phyloP scores from a whole-genome alignment of 106 monocot genomes.

The Chionographis japonica region DNA sequence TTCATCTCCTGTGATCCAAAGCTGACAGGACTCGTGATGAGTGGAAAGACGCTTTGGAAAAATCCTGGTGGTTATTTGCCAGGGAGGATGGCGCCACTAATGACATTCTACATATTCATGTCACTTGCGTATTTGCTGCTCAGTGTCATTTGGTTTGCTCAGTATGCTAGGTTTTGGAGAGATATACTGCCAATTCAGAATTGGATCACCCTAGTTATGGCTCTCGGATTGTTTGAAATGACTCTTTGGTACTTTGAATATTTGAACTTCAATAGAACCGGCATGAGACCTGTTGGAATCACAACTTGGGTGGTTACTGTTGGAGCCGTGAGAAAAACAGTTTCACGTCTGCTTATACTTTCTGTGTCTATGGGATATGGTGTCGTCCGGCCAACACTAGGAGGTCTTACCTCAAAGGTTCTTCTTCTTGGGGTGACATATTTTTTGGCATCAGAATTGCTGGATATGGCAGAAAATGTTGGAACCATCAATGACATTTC shows the following conservation, averaged over 20 bases:
- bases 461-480: slow-evolving; percentile 91
- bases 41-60: slow-evolving; percentile 88
- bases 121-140: slow-evolving; percentile 67
- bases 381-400: slow-evolving; percentile 90
- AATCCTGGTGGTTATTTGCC: slow-evolving; percentile 90
- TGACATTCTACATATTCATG: slow-evolving; percentile 87
- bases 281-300: slow-evolving; percentile 77
- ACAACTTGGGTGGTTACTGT: slow-evolving; percentile 98
- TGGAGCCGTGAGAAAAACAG: slow-evolving; percentile 75
- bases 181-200: slow-evolving; percentile 86
- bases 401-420: slow-evolving; percentile 95
- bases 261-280: slow-evolving; percentile 75
- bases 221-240: slow-evolving; percentile 93
- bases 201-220: slow-evolving; percentile 77
- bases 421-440: slow-evolving; percentile 89
- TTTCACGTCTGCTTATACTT: slow-evolving; percentile 84
- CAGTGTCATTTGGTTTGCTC: slow-evolving; percentile 61
- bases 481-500: slow-evolving; percentile 93
- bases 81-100: slow-evolving; percentile 93
- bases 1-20: slow-evolving; percentile 91
- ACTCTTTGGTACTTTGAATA: slow-evolving; percentile 95
- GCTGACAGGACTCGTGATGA: slow-evolving; percentile 73
- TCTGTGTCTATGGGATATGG: slow-evolving; percentile 96
- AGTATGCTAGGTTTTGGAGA: slow-evolving; percentile 83
- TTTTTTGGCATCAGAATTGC: slow-evolving; percentile 83